These are phyloP conservation scores for Penicillium brasilianum DNA, from an alignment of 2,329 filamentous ascomycete genomes.

Conservation along the genomic window DNA sequence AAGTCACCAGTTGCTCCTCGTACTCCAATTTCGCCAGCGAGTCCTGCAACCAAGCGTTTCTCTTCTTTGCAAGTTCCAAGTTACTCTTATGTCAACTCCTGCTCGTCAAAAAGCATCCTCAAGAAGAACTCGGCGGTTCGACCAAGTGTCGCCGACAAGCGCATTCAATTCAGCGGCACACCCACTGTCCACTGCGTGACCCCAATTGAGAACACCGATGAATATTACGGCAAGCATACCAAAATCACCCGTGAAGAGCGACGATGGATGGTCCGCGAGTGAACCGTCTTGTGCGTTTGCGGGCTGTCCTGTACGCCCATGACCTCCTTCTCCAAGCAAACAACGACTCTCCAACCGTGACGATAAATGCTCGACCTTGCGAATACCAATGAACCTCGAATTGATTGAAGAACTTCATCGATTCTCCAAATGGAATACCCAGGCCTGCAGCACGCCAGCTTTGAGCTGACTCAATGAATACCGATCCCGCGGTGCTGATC, in stretches of 20 bases:
- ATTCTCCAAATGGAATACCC: background rate
- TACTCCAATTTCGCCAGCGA: conserved; percentile 51
- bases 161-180: conserved; percentile 51
- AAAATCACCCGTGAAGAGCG: conserved; percentile 54
- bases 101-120: conserved; percentile 54
- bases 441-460: background rate
- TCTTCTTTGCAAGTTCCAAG: conserved; percentile 47
- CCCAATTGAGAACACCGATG: conserved; percentile 54
- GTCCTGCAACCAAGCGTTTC: conserved; percentile 50
- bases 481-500: too few relatives aligned
- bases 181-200: conserved; percentile 55
- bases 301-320: background rate
- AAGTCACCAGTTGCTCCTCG: conserved; percentile 50
- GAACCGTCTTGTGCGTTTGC: conserved; percentile 22
- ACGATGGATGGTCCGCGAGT: conserved; percentile 50
- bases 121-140: conserved; percentile 45
- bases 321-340: background rate
- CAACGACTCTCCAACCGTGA: background rate
- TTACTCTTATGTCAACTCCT: conserved; percentile 51
- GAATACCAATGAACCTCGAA: background rate
- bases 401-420: background rate
- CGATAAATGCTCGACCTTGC: background rate
- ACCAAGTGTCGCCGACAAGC: conserved; percentile 37
- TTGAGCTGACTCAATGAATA: background rate
- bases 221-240: conserved; percentile 54